Evolutionary conservation across 2,329 filamentous ascomycete species (phyloP).

Genomic region (Phialemonium atrogriseum): DNA sequence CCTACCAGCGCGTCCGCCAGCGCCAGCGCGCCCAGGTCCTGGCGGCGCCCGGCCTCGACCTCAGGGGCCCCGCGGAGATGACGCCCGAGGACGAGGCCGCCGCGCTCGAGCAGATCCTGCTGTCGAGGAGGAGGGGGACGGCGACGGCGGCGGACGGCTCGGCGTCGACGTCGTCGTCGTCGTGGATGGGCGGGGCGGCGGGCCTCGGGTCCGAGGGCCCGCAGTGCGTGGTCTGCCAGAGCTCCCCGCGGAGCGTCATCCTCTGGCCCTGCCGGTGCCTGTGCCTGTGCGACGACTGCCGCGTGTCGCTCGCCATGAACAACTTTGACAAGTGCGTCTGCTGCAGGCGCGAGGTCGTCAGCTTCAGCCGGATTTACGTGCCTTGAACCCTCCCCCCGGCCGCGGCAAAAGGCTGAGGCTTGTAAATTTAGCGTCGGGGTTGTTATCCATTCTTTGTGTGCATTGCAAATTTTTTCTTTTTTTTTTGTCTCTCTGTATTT

Average conservation of each 20-base stretch:
- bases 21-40: conserved; percentile 64
- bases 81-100: conserved; percentile 51
- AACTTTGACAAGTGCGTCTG: conserved; percentile 97
- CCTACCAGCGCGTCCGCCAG: conserved; percentile 61
- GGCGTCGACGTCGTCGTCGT: conserved; percentile 13
- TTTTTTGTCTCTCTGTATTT: no score
- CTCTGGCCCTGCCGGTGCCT: conserved; percentile 96
- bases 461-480: no score
- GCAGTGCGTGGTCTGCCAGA: conserved; percentile 90
- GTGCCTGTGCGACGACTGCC: conserved; percentile 88
- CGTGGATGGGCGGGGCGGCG: conserved; percentile 64
- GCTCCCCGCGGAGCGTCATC: conserved; percentile 75
- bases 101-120: conserved; percentile 51
- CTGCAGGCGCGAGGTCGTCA: conserved; percentile 78
- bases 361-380: conserved; percentile 87
- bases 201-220: conserved; percentile 65
- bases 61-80: conserved; percentile 28
- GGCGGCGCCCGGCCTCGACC: conserved; percentile 32
- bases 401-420: neutral
- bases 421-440: neutral
- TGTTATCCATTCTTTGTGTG: neutral
- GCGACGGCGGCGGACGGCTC: conserved; percentile 9
- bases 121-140: conserved; percentile 38
- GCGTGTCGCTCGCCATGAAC: conserved; percentile 89
- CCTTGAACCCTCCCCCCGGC: conserved; percentile 37